Evolutionary conservation across 257 asterid genomes (phyloP), one percentile per base, ranked within the genome.

Genomic region (Pogostemon cablin): DNA sequence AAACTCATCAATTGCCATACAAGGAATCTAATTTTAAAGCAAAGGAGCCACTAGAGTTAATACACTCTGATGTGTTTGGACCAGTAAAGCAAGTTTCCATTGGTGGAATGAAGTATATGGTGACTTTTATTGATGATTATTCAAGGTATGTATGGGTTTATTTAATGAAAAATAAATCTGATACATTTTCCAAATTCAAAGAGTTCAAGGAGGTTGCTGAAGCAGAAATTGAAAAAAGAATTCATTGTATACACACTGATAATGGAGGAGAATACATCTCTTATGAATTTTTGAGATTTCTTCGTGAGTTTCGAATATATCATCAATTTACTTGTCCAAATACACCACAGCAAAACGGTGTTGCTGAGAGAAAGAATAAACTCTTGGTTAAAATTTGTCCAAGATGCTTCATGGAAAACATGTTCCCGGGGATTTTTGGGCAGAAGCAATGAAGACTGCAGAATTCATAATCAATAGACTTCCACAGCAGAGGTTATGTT

Each of bases 11-110:
- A 15, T 11, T 65, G 1, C 66, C 67, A 42, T 65, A 65, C 12
- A 7, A 76, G 5, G 35, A 67, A 1, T 60, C 65, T 10, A 63
- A 77, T 5, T 71, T 63, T 5, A 65, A 41, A 62, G 73, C 7
- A 1, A 50, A 71, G 3, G 44, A 47, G 7, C 68, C 61, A 40
- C 11, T 77, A 5, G 39, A 67, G 65, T n/a, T 72, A 4, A 37
- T 67, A 5, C 79, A 72, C 44, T 62, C 72, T 6, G 64, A 78
- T 66, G 71, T 72, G 62, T 68, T 78, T 40, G 73, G 78, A 25
- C 78, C 52, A 5, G 41, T 74, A 10, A 74, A 66, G 63, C 73
- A 74, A 35, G 7, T 40, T 0, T 65, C 62, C 2, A 6, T 56
- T 32, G 32, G 78, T 40, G 78, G 74, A 17, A 46, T 65, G 68